These are phyloP conservation scores for Ustilago curta DNA, from an alignment of 1,284 basidiomycete species.

Conservation along the genomic window DNA sequence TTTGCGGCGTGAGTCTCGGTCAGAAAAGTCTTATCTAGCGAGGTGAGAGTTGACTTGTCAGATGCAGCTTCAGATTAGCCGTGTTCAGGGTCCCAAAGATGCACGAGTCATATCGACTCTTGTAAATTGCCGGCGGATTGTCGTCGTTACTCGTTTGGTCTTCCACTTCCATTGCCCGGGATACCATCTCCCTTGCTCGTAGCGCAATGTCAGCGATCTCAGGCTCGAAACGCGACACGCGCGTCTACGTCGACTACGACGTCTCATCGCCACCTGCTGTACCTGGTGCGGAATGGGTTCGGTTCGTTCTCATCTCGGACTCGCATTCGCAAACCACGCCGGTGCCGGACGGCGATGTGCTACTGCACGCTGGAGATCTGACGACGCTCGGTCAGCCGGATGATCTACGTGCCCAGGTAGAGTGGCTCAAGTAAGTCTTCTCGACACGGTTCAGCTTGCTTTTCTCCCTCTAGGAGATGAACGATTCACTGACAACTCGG, in stretches of 20 bases:
- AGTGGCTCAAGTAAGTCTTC: constrained; percentile 43
- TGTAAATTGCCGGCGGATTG: no score
- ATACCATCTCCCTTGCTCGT: no score
- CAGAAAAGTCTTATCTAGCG: no score
- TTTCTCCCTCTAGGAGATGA: neutral
- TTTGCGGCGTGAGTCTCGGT: no score
- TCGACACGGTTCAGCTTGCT: no score
- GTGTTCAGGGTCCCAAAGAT: no score
- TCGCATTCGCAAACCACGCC: constrained; percentile 39
- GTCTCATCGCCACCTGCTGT: constrained; percentile 24
- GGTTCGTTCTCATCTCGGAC: constrained; percentile 52
- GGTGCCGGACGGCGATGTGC: constrained; percentile 41
- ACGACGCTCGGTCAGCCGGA: constrained; percentile 36
- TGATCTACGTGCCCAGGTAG: constrained; percentile 28
- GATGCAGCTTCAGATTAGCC: no score
- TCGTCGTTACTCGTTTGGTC: no score
- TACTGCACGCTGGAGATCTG: constrained; percentile 53
- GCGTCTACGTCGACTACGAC: constrained; percentile 31
- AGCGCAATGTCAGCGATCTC: neutral
- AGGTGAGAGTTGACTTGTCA: no score
- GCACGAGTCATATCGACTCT: no score
- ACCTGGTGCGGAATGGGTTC: constrained; percentile 31
- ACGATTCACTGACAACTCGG: neutral
- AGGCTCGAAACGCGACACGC: constrained; percentile 16
- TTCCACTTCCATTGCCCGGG: no score